Evolutionary conservation across 148 eudicot species (phyloP), one percentile per base, ranked within the genome.

Genomic region (Amaranthus palmeri): DNA sequence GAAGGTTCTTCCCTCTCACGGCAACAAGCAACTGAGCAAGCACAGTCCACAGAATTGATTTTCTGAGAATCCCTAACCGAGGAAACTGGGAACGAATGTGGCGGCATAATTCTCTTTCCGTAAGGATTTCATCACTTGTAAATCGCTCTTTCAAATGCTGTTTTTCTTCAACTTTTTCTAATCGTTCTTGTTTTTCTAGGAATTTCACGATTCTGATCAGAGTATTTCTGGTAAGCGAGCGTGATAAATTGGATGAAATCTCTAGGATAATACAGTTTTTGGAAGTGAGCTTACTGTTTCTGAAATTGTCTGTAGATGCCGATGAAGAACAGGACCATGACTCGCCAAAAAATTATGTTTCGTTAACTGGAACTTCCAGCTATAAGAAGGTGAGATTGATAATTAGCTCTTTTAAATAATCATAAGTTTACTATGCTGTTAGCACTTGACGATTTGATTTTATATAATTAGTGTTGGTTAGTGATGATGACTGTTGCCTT

Each of bases 171-270:
- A 4, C 41, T 6, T 5, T 11, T 50, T 78, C 49, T 25, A 11
- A 11, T 48, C 44, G 3, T 8, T 63, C n/a, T 51, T 54, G 62
- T 43, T 8, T 6, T 25, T 65, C 42, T 51, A 84, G 85, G 81
- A 48, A 47, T 76, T 70, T 72, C 50, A 77, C 44, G 86, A 81
- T 69, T 86, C 92, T 55, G 92, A 88, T 80, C 88, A 84, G 79
- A 88, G 88, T 76, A 84, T 88, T 51, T 88, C 90, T 3, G 90
- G 92, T 88, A 75, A 79, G 44, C n/a, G 11, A 15, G 54, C 67
- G 56, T 58, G 8, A 48, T 4, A 61, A 42, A 14, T 56, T 49
- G 49, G 59, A 40, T 61, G 42, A 8, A 63, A 15, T 13, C 4
- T 47, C 3, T 8, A 12, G 7, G 4, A 15, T 69, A 8, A 58